phyloP scores from a whole-genome alignment of 495 filamentous ascomycete species.

The Aspergillus sparsus region DNA sequence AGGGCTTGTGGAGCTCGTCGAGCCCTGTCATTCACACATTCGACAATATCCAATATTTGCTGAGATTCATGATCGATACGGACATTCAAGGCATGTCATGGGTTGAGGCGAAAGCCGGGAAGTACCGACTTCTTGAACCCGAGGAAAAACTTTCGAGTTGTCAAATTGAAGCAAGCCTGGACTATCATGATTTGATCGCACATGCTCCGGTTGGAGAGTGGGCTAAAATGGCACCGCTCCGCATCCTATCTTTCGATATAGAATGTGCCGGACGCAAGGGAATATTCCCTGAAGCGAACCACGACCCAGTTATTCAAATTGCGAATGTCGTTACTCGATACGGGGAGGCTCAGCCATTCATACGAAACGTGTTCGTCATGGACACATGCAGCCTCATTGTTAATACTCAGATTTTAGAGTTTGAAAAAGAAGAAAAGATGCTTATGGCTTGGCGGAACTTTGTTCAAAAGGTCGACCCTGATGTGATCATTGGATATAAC shows the following conservation, averaged over 20 bases:
- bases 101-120: conserved; percentile 78
- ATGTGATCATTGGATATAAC: conserved; percentile 99
- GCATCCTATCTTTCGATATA: conserved; percentile 95
- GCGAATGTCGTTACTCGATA: conserved; percentile 96
- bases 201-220: conserved; percentile 92
- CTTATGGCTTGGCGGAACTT: conserved; percentile 87
- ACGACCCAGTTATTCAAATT: conserved; percentile 97
- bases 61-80: conserved; percentile 97
- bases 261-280: conserved; percentile 97
- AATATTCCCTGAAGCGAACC: conserved; percentile 88
- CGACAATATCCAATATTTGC: conserved; percentile 91
- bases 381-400: conserved; percentile 90
- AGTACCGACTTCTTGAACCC: conserved; percentile 65
- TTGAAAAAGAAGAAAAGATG: conserved; percentile 78
- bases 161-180: conserved; percentile 87
- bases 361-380: conserved; percentile 93
- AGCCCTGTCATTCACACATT: conserved; percentile 79
- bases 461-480: conserved; percentile 86
- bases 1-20: conserved; percentile 76
- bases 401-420: conserved; percentile 89
- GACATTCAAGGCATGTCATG: conserved; percentile 94
- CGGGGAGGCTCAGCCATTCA: conserved; percentile 92
- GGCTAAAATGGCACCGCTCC: conserved; percentile 96
- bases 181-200: conserved; percentile 80
- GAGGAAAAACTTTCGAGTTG: conserved; percentile 78